phyloP scores from a whole-genome alignment of 2,329 filamentous ascomycete species.

The Biscogniauxia marginata region DNA sequence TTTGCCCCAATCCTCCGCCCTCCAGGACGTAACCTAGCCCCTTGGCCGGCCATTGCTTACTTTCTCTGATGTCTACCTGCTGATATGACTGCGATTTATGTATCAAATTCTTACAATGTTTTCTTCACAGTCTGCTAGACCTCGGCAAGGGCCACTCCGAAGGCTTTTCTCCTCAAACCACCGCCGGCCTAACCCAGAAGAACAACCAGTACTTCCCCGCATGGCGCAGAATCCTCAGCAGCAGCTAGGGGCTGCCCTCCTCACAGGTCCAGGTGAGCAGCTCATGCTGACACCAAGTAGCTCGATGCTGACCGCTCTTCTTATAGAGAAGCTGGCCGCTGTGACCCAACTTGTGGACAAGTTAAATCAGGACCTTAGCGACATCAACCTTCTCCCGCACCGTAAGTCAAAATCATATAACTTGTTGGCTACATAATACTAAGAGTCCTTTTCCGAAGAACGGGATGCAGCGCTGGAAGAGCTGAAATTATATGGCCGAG shows the following conservation, averaged over 20 bases:
- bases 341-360: constrained; percentile 63
- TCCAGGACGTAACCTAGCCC: neutral
- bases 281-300: neutral
- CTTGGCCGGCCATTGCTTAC: neutral
- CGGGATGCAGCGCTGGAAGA: constrained; percentile 61
- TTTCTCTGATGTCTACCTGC: neutral
- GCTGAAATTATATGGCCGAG: constrained; percentile 77
- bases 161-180: constrained; percentile 18
- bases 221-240: constrained; percentile 22
- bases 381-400: constrained; percentile 55
- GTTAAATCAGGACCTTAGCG: constrained; percentile 61
- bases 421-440: constrained; percentile 5
- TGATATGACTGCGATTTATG: neutral
- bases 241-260: constrained; percentile 20
- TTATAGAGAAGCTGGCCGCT: constrained; percentile 63
- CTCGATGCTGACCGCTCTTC: constrained; percentile 9
- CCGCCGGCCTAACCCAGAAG: constrained; percentile 4
- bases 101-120: constrained; percentile 19
- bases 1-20: neutral
- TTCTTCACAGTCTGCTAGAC: constrained; percentile 11
- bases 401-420: constrained; percentile 46
- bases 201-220: constrained; percentile 1
- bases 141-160: constrained; percentile 7
- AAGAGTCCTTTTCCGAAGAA: constrained; percentile 42
- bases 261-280: constrained; percentile 43